Conservation (phyloP, 2,329 filamentous ascomycete genomes). For the Verticillium longisporum region DNA sequence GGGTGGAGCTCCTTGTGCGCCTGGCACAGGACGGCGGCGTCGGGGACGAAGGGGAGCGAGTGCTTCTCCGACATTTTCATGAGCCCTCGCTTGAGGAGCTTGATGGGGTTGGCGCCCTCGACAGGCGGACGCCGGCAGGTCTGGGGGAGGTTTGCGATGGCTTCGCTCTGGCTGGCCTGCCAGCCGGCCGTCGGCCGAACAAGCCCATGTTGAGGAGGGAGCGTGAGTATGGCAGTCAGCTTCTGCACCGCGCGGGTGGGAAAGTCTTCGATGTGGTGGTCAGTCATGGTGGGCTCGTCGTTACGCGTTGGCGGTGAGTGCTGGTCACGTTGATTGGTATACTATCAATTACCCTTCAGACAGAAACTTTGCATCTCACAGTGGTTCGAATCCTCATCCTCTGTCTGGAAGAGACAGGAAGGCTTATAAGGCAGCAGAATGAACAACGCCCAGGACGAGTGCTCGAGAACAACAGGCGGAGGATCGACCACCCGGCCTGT, state of each 20-base stretch:
- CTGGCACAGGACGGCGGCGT: constrained; percentile 30
- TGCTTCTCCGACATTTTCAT: constrained; percentile 22
- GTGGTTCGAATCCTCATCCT: too few relatives aligned
- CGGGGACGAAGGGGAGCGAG: constrained; percentile 15
- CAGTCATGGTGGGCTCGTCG: not conserved
- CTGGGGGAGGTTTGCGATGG: constrained; percentile 14
- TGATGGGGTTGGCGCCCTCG: constrained; percentile 15
- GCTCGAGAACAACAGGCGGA: too few relatives aligned
- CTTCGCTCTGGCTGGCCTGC: constrained; percentile 25
- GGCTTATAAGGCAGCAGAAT: too few relatives aligned
- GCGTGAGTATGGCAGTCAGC: constrained; percentile 28
- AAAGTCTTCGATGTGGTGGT: constrained; percentile 12
- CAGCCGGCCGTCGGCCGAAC: constrained; percentile 25
- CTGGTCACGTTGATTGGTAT: too few relatives aligned
- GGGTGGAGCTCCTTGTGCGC: constrained; percentile 33
- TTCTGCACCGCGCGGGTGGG: constrained; percentile 17
- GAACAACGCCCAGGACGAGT: too few relatives aligned
- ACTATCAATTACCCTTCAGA: too few relatives aligned
- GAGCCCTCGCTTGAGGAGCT: constrained; percentile 22
- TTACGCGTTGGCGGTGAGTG: too few relatives aligned
- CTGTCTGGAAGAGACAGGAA: too few relatives aligned
- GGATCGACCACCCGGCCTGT: too few relatives aligned
- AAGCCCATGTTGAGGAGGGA: constrained; percentile 22
- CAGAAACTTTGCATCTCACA: too few relatives aligned
- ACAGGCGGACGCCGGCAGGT: constrained; percentile 18